Conservation (phyloP, 371 early-diverging fungal genomes). For the Lichtheimia corymbifera region DNA sequence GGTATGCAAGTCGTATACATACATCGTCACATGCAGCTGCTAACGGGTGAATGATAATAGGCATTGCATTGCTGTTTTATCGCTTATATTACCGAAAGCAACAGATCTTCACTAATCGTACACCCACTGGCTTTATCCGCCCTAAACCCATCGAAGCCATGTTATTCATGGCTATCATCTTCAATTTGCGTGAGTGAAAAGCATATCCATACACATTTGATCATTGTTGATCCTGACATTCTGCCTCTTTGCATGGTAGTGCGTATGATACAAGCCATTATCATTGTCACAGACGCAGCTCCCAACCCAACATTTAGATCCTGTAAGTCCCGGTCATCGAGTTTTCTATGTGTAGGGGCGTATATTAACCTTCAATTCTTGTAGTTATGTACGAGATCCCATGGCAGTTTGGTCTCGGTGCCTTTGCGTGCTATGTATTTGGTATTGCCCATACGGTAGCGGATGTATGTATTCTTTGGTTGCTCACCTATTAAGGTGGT, state of each 20-base stretch:
- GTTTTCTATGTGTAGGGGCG: not conserved
- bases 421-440: constrained; percentile 39
- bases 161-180: constrained; percentile 30
- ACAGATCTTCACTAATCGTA: constrained; percentile 22
- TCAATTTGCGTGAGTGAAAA: constrained; percentile 28
- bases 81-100: constrained; percentile 22
- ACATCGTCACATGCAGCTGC: not conserved
- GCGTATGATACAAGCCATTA: constrained; percentile 26
- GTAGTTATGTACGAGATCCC: constrained; percentile 38
- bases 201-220: not conserved
- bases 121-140: constrained; percentile 25
- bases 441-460: constrained; percentile 43
- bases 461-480: constrained; percentile 25
- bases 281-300: constrained; percentile 17
- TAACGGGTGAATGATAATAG: constrained; percentile 5
- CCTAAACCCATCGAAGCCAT: constrained; percentile 43
- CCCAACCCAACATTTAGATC: constrained; percentile 16
- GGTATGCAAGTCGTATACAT: constrained; percentile 18
- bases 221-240: not conserved
- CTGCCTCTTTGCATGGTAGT: constrained; percentile 18
- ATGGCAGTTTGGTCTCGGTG: constrained; percentile 41
- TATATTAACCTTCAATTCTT: not conserved
- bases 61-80: constrained; percentile 17
- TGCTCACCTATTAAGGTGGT: not conserved
- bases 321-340: constrained; percentile 10